Evolutionary conservation across 345 rosid genomes (phyloP), one percentile per base, ranked within the genome.

Genomic region (Populus euphratica): DNA sequence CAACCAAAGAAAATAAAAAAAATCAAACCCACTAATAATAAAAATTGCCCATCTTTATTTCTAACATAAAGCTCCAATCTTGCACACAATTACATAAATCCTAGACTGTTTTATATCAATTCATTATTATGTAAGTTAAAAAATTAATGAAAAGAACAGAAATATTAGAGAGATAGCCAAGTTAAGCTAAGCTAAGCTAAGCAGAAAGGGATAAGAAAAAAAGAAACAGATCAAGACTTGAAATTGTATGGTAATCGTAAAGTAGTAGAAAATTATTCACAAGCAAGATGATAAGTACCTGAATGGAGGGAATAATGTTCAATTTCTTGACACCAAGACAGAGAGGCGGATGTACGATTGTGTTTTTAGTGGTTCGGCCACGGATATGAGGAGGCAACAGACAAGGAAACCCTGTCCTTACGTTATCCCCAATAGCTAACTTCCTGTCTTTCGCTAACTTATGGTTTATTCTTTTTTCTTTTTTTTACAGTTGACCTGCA

Each of bases 351-450:
- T 6, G n/a, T 1, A 6, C 33, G 43, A 33, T 0, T 33, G 13
- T 27, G 67, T 12, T 25, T 11, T 27, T 8, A 16, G 67, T 2
- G 16, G 14, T 59, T 47, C 5, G 1, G 50, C 18, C 50, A 47
- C 50, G 50, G 50, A 47, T 47, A 47, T 47, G 17, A 47, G 50
- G 50, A 47, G 70, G 70, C 25, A 38, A 35, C 44, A 18, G 7
- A 11, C 21, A 8, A 25, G 69, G 9, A 50, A 23, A 73, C 14
- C 29, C 69, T 5, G 76, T 65, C 70, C 47, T 31, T 75, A 64
- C 77, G 77, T 65, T 65, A 29, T 75, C 47, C 18, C 70, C 44
- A 65, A 47, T 52, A 68, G 73, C 77, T 47, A 38, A 11, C 36
- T 10, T 68, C 33, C 36, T 5, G 36, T 33, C 36, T 33, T 33